Conservation (phyloP, 2,329 filamentous ascomycete genomes). For the Calonectria honghensis region DNA sequence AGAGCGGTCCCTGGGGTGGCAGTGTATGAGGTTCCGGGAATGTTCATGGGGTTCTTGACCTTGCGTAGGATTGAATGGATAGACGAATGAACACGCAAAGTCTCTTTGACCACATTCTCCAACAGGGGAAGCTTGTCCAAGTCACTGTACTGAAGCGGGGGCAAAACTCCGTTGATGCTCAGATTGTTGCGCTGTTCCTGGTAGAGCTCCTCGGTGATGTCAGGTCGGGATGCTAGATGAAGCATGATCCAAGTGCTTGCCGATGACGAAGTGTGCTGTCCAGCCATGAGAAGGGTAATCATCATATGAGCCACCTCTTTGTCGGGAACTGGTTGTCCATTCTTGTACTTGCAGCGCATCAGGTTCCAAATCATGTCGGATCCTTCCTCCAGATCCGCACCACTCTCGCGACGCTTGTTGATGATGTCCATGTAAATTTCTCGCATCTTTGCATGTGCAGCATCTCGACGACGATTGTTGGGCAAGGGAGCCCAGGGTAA, state of each 20-base stretch:
- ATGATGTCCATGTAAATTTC: slow-evolving; percentile 84
- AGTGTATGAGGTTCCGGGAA: slow-evolving; percentile 74
- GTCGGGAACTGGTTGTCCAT: slow-evolving; percentile 81
- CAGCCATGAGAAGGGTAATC: slow-evolving; percentile 90
- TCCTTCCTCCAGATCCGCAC: slow-evolving; percentile 64
- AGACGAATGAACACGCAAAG: slow-evolving; percentile 81
- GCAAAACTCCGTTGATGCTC: slow-evolving; percentile 67
- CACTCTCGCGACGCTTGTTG: slow-evolving; percentile 73
- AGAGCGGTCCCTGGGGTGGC: slow-evolving; percentile 70
- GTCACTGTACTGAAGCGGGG: slow-evolving; percentile 75
- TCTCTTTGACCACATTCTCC: slow-evolving; percentile 81
- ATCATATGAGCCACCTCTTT: slow-evolving; percentile 89
- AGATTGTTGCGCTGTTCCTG: slow-evolving; percentile 77
- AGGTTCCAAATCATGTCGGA: slow-evolving; percentile 86
- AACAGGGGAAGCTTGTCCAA: slow-evolving; percentile 77
- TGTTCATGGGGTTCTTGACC: slow-evolving; percentile 79
- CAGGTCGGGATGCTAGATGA: slow-evolving; percentile 81
- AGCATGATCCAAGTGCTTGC: slow-evolving; percentile 87
- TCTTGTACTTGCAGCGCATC: slow-evolving; percentile 85
- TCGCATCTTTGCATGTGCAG: slow-evolving; percentile 82
- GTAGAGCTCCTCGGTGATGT: slow-evolving; percentile 82
- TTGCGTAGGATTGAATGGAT: slow-evolving; percentile 85
- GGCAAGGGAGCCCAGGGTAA: slow-evolving; percentile 87
- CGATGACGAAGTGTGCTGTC: slow-evolving; percentile 87
- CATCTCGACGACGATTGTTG: slow-evolving; percentile 83